These are phyloP conservation scores for Helotiales sp. DNA, from an alignment of 2,329 filamentous ascomycete species.

Conservation along the genomic window DNA sequence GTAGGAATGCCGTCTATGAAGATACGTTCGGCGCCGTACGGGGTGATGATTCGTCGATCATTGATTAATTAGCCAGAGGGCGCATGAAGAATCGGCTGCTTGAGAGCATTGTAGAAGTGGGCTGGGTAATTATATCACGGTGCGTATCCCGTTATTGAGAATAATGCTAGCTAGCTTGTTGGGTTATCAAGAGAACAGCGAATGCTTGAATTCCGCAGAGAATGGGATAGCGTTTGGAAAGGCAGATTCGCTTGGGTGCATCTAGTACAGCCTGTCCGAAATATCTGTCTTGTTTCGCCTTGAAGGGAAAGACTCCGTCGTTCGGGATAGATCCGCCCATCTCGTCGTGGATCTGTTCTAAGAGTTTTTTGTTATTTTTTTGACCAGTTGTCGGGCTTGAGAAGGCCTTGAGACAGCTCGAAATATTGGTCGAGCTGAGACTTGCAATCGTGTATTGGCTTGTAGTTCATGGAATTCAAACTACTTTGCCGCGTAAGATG, in stretches of 20 bases:
- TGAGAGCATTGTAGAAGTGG: constrained; percentile 22
- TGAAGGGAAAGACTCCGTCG: constrained; percentile 6
- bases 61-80: constrained; percentile 17
- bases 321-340: neutral
- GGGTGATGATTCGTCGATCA: constrained; percentile 17
- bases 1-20: constrained; percentile 18
- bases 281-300: neutral
- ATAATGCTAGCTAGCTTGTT: neutral
- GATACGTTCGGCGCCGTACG: constrained; percentile 16
- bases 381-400: neutral
- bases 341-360: neutral
- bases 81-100: neutral
- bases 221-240: constrained; percentile 23
- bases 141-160: constrained; percentile 10
- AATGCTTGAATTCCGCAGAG: constrained; percentile 24
- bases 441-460: neutral
- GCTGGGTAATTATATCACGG: constrained; percentile 17
- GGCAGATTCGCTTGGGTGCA: constrained; percentile 19
- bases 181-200: neutral
- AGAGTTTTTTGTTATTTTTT: neutral
- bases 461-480: neutral
- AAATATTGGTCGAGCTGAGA: neutral
- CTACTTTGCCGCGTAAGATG: constrained; percentile 1
- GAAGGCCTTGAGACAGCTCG: constrained; percentile 7
- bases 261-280: neutral